These are phyloP conservation scores for Pestalotiopsis sp. DNA, from an alignment of 2,329 filamentous ascomycete species.

Conservation along the genomic window DNA sequence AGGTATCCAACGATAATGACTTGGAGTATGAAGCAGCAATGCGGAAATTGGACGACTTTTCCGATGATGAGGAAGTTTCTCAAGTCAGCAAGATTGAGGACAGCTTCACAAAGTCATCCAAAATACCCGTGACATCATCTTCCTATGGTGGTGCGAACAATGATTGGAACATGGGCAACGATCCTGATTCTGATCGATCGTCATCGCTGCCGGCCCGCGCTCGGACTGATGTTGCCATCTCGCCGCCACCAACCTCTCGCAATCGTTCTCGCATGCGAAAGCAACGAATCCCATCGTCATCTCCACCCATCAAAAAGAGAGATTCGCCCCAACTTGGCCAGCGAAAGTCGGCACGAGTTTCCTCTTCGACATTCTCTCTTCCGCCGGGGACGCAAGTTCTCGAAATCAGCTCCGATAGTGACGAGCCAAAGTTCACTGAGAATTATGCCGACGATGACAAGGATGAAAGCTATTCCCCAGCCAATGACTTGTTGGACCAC, in stretches of 20 bases:
- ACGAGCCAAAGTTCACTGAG: slow-evolving; percentile 36
- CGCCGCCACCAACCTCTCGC: neutral
- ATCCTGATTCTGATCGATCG: neutral
- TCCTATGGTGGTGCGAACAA: slow-evolving; percentile 25
- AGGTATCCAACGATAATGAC: slow-evolving; percentile 27
- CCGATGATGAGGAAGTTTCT: slow-evolving; percentile 21
- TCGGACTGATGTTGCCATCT: slow-evolving; percentile 32
- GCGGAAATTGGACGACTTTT: slow-evolving; percentile 39
- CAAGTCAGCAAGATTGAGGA: neutral
- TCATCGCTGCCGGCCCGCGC: slow-evolving; percentile 10
- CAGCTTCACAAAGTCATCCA: slow-evolving; percentile 7
- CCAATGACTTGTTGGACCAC: slow-evolving; percentile 38
- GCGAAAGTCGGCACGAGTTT: slow-evolving; percentile 3
- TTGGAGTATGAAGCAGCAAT: slow-evolving; percentile 48
- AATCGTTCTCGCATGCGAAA: neutral
- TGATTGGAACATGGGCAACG: neutral
- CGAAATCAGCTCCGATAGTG: slow-evolving; percentile 34
- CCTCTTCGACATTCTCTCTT: slow-evolving; percentile 28
- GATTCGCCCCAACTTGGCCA: neutral
- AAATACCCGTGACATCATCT: slow-evolving; percentile 22
- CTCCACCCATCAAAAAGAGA: neutral
- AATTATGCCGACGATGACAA: slow-evolving; percentile 43
- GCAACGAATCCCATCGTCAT: neutral
- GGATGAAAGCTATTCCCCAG: slow-evolving; percentile 37
- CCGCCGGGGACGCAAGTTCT: slow-evolving; percentile 41